These are phyloP conservation scores for Pilasporangium apinafurcum DNA, from an alignment of 352 stramenopile genomes.

Conservation along the genomic window DNA sequence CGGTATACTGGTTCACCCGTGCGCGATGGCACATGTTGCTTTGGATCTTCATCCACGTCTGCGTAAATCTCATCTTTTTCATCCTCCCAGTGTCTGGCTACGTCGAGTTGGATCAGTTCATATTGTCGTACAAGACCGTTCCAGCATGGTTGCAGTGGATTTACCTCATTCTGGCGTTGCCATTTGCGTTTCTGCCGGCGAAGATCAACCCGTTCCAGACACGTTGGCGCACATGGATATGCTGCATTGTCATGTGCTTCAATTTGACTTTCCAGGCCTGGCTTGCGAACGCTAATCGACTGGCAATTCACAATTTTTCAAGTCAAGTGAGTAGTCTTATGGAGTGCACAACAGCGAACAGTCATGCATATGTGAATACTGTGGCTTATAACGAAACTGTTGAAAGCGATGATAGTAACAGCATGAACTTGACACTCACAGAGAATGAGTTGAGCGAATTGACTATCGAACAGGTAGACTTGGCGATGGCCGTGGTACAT, in stretches of 20 bases:
- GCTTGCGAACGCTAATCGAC: slow-evolving; percentile 50
- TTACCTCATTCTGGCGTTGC: slow-evolving; percentile 64
- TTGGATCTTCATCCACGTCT: slow-evolving; percentile 64
- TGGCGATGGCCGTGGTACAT: slow-evolving; percentile 30
- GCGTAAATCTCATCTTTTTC: slow-evolving; percentile 62
- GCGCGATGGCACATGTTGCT: slow-evolving; percentile 68
- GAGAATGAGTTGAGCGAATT: slow-evolving; percentile 5
- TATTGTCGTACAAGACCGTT: slow-evolving; percentile 34
- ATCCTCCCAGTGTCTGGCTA: slow-evolving; percentile 55
- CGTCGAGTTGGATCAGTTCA: slow-evolving; percentile 60
- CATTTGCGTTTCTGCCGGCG: slow-evolving; percentile 66
- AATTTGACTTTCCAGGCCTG: slow-evolving; percentile 74
- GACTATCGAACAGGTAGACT: slow-evolving; percentile 18
- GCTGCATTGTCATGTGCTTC: slow-evolving; percentile 70
- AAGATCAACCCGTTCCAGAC: slow-evolving; percentile 67
- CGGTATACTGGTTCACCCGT: slow-evolving; percentile 73
- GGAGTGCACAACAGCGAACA: slow-evolving; percentile 25
- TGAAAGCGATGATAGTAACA: not conserved
- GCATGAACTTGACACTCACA: slow-evolving; percentile 1
- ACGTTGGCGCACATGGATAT: slow-evolving; percentile 69
- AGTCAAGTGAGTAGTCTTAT: slow-evolving; percentile 25
- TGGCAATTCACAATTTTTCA: slow-evolving; percentile 40
- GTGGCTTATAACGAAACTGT: not conserved
- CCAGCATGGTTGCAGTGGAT: slow-evolving; percentile 57
- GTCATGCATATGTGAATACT: not conserved